A percentile compares a stretch with the other conserved stretches of the same genome.
Evolutionary conservation across 2,329 filamentous ascomycete species (phyloP).

Genomic region (Macrophomina tecta): DNA sequence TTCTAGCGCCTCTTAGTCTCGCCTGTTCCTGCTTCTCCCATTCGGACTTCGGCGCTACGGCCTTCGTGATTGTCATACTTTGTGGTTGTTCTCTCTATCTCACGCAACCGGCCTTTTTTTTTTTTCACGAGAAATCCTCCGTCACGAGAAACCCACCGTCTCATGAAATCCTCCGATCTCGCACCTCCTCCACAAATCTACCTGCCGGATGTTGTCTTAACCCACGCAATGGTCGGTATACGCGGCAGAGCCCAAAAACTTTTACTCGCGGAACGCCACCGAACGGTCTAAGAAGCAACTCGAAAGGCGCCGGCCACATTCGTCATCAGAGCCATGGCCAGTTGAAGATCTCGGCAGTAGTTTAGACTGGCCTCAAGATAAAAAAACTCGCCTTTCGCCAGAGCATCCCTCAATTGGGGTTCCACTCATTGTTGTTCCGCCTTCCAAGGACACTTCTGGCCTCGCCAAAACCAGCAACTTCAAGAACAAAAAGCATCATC

Average conservation of each 20-base stretch:
- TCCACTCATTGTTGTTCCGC: no score
- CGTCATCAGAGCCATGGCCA: neutral
- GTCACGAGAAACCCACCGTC: neutral
- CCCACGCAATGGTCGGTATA: neutral
- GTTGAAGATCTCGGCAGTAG: neutral
- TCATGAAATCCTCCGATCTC: conserved; percentile 2
- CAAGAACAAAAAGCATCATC: no score
- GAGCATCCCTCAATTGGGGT: no score
- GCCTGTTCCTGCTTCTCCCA: neutral
- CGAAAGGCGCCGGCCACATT: neutral
- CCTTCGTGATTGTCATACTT: conserved; percentile 10
- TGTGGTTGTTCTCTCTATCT: neutral
- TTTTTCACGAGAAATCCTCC: neutral
- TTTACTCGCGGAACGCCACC: neutral
- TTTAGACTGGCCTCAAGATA: no score
- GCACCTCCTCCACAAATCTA: neutral
- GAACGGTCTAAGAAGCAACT: neutral
- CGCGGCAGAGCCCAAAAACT: conserved; percentile 1
- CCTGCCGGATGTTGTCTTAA: neutral
- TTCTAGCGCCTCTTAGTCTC: neutral
- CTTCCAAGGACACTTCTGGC: no score
- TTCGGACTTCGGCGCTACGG: neutral
- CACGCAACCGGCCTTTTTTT: neutral
- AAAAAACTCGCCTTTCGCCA: no score
- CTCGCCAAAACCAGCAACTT: no score